These are phyloP conservation scores for Coemansia sp. DNA, from an alignment of 192 early-diverging fungal genomes.

Conservation along the genomic window DNA sequence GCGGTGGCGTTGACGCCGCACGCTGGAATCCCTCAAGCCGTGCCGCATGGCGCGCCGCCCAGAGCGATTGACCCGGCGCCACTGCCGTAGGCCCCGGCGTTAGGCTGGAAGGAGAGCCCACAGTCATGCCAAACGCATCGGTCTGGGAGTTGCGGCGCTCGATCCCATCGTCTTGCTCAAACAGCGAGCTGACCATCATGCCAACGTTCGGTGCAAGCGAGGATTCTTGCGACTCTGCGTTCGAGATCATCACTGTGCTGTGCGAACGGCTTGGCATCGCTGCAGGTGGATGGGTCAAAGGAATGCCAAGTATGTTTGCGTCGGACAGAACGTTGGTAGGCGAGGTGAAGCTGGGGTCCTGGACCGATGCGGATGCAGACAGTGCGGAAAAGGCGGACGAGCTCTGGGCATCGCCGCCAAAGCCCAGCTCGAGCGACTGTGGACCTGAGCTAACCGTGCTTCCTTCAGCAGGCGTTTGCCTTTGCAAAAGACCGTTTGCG, in stretches of 20 bases:
- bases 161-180: slow-evolving; percentile 39
- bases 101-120: slow-evolving; percentile 25
- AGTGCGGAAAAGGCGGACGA: slow-evolving; percentile 45
- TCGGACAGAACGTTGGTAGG: slow-evolving; percentile 38
- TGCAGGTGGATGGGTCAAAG: slow-evolving; percentile 25
- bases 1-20: slow-evolving; percentile 49
- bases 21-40: slow-evolving; percentile 52
- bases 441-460: not conserved
- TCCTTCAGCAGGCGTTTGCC: slow-evolving; percentile 10
- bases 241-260: slow-evolving; percentile 18
- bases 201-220: slow-evolving; percentile 32
- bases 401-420: slow-evolving; percentile 8
- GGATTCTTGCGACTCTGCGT: slow-evolving; percentile 12
- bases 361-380: slow-evolving; percentile 31
- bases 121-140: slow-evolving; percentile 37
- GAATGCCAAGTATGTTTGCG: slow-evolving; percentile 30
- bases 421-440: slow-evolving; percentile 10
- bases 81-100: slow-evolving; percentile 11
- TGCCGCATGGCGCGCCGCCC: slow-evolving; percentile 46
- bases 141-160: slow-evolving; percentile 40
- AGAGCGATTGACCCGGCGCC: slow-evolving; percentile 38
- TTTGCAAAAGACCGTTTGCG: slow-evolving; percentile 15
- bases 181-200: slow-evolving; percentile 50
- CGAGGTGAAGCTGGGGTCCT: slow-evolving; percentile 14
- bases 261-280: slow-evolving; percentile 43